Conservation (phyloP, 495 filamentous ascomycete genomes). For the Aspergillus sclerotiicarbonarius region DNA sequence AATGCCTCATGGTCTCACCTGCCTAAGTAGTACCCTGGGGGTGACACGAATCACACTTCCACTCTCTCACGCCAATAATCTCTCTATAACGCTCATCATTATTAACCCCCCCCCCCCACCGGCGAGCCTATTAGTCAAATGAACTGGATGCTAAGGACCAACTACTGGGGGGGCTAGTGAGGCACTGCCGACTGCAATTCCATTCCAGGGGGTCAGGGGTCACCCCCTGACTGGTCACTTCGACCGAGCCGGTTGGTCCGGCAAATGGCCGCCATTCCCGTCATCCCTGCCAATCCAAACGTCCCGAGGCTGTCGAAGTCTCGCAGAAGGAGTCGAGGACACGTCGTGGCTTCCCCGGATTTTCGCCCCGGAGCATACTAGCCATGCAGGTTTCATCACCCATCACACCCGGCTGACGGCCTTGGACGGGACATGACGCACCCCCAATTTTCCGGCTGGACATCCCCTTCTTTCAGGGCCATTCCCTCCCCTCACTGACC, state of each 20-base stretch:
- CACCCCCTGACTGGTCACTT: constrained; percentile 5
- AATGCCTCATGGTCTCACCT: constrained; percentile 6
- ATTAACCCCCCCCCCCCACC: background rate
- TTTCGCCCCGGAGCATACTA: constrained; percentile 7
- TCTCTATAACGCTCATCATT: background rate
- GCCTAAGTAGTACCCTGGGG: too few relatives aligned
- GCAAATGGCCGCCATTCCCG: background rate
- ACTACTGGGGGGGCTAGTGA: background rate
- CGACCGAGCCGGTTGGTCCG: constrained; percentile 13
- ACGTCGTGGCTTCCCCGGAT: constrained; percentile 16
- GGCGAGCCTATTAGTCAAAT: background rate
- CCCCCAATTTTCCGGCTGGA: background rate
- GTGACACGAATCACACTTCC: too few relatives aligned
- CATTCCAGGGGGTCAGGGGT: background rate
- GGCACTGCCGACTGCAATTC: background rate
- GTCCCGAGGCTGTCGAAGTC: background rate
- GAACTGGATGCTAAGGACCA: background rate
- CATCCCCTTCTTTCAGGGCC: background rate
- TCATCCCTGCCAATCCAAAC: background rate
- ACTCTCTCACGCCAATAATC: background rate
- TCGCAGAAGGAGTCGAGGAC: background rate
- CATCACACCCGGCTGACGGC: background rate
- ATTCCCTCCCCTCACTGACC: background rate
- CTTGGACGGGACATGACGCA: background rate
- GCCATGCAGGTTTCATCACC: background rate